These are phyloP conservation scores for Moesziomyces parantarcticus DNA, from an alignment of 1,284 basidiomycete genomes.

Conservation along the genomic window DNA sequence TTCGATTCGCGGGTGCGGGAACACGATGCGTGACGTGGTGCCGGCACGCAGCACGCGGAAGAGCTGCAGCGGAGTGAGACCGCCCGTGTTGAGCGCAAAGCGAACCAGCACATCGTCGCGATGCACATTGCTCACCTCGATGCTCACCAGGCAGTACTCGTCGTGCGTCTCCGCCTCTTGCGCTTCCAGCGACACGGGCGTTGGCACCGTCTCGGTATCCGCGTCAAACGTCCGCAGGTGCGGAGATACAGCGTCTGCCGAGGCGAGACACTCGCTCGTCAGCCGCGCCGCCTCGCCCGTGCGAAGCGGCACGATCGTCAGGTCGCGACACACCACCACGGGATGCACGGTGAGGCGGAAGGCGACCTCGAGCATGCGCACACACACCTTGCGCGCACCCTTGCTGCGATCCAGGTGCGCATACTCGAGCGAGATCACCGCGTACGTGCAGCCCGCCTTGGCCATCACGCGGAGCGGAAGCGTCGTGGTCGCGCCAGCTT, in stretches of 20 bases:
- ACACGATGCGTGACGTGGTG: conserved; percentile 20
- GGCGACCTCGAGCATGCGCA: conserved; percentile 83
- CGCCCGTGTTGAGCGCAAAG: conserved; percentile 73
- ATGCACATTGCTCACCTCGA: conserved; percentile 89
- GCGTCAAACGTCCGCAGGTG: conserved; percentile 42
- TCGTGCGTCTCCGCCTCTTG: conserved; percentile 14
- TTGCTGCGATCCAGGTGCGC: conserved; percentile 71
- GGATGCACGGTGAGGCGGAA: conserved; percentile 91
- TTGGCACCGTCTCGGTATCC: conserved; percentile 61
- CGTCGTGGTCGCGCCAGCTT: conserved; percentile 77
- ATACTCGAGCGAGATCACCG: conserved; percentile 84
- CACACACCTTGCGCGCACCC: conserved; percentile 74
- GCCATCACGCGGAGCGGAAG: conserved; percentile 82
- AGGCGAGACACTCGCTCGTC: conserved; percentile 69
- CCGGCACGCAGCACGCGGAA: conserved; percentile 21
- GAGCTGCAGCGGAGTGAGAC: conserved; percentile 19
- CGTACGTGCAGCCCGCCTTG: conserved; percentile 85
- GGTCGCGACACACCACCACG: conserved; percentile 78
- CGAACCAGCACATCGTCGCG: conserved; percentile 85
- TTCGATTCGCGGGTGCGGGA: conserved; percentile 70
- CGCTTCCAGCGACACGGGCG: background rate
- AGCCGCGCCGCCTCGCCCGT: conserved; percentile 51
- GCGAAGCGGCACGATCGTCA: conserved; percentile 37
- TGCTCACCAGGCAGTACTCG: conserved; percentile 81
- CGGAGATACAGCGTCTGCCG: conserved; percentile 17